phyloP scores from a whole-genome alignment of 768 basidiomycete genomes.

The Boletellus sp. region DNA sequence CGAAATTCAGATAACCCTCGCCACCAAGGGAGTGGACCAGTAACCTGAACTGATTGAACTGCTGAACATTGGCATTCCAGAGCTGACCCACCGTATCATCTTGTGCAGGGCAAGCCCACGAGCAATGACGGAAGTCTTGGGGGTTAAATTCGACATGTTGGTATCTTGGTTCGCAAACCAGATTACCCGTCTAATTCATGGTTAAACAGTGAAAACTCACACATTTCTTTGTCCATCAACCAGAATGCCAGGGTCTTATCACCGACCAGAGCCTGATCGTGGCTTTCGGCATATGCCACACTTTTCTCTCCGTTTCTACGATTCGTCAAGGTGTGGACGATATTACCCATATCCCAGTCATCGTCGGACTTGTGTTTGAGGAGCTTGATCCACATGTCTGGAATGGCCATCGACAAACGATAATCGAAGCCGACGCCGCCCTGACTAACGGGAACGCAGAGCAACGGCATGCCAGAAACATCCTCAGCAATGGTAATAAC shows the following conservation, averaged over 20 bases:
- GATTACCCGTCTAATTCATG: not conserved
- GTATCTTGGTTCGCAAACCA: constrained; percentile 53
- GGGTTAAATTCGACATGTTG: constrained; percentile 86
- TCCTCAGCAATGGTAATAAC: constrained; percentile 95
- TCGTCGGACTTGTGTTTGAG: constrained; percentile 88
- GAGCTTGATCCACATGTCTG: constrained; percentile 99
- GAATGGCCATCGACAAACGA: constrained; percentile 95
- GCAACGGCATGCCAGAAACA: constrained; percentile 97
- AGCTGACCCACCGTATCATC: constrained; percentile 76
- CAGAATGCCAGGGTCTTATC: constrained; percentile 99
- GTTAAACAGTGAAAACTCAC: constrained; percentile 43
- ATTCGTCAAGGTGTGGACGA: constrained; percentile 87
- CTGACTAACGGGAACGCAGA: constrained; percentile 70
- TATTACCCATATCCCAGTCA: constrained; percentile 84
- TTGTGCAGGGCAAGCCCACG: constrained; percentile 94
- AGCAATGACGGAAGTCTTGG: constrained; percentile 79
- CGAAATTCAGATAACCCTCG: constrained; percentile 97
- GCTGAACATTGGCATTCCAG: not conserved
- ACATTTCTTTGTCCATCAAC: constrained; percentile 99
- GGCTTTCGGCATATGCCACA: constrained; percentile 91
- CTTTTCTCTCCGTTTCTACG: constrained; percentile 87
- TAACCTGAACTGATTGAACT: constrained; percentile 46
- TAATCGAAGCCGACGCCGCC: constrained; percentile 99
- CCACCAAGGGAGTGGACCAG: constrained; percentile 91
- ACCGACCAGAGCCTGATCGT: constrained; percentile 97